A percentile compares a stretch with the other conserved stretches of the same genome.
These are phyloP conservation scores for Ulvella scutata DNA, from an alignment of 139 green algal species.

Conservation along the genomic window DNA sequence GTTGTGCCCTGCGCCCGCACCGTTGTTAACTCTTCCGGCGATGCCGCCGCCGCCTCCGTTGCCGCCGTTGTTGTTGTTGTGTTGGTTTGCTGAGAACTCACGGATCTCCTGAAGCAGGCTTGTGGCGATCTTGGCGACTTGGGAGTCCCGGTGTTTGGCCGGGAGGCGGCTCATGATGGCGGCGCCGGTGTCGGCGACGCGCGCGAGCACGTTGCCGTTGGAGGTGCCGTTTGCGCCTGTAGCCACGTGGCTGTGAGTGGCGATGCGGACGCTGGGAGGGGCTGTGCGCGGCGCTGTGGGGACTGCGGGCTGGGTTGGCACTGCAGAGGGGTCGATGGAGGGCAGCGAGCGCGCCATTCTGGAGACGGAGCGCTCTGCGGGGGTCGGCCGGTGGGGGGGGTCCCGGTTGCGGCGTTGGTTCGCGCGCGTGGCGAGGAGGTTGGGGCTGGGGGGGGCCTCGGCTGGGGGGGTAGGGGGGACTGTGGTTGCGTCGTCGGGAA, in stretches of 20 bases:
- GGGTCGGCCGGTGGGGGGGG: background rate
- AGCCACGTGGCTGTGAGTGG: background rate
- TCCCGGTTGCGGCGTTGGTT: background rate
- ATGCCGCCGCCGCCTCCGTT: too few species aligned
- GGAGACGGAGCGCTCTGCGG: background rate
- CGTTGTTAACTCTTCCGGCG: too few species aligned
- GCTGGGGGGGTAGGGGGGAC: background rate
- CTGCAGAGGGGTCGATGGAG: background rate
- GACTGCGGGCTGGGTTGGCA: too few species aligned
- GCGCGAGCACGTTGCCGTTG: background rate
- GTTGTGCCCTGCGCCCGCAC: too few species aligned
- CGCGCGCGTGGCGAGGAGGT: too few species aligned
- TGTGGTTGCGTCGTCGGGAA: background rate
- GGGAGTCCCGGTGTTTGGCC: background rate
- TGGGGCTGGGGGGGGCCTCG: too few species aligned
- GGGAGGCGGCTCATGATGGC: background rate
- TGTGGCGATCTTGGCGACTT: background rate
- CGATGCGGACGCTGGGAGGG: background rate
- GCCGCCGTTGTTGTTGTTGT: too few species aligned
- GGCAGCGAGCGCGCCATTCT: background rate
- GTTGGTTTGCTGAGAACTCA: too few species aligned
- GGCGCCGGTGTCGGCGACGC: background rate
- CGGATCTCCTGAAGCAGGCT: background rate
- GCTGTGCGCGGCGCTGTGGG: background rate
- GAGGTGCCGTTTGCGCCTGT: background rate